Percentiles rank a stretch among this genome's conserved stretches.
phyloP scores from a whole-genome alignment of 768 basidiomycete genomes.

The Suillus variegatus region DNA sequence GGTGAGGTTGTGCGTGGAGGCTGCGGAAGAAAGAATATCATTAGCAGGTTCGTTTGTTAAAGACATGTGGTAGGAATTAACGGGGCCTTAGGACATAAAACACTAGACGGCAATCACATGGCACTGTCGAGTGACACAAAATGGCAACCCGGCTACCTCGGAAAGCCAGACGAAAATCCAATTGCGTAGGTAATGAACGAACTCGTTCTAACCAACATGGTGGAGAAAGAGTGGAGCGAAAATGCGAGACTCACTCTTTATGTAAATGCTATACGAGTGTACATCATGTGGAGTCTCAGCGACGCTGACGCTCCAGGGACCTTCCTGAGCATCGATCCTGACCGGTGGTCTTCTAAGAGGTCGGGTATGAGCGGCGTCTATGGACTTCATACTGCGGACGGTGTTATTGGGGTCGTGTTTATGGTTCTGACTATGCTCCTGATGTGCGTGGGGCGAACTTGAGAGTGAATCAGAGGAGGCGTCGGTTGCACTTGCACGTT shows the following conservation, averaged over 20 bases:
- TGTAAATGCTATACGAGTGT: conserved; percentile 74
- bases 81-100: conserved; percentile 17
- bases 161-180: conserved; percentile 23
- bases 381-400: conserved; percentile 42
- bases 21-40: conserved; percentile 42
- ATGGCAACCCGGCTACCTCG: conserved; percentile 27
- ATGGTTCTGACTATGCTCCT: conserved; percentile 14
- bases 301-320: conserved; percentile 86
- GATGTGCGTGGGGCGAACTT: conserved; percentile 31
- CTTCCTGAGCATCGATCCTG: conserved; percentile 74
- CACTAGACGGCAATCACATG: conserved; percentile 13
- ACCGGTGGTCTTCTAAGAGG: conserved; percentile 50
- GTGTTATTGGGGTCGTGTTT: conserved; percentile 20
- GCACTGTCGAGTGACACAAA: conserved; percentile 18
- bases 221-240: conserved; percentile 26
- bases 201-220: conserved; percentile 14
- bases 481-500: conserved; percentile 40
- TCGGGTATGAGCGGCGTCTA: conserved; percentile 45
- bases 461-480: conserved; percentile 34
- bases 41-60: conserved; percentile 25
- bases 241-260: conserved; percentile 70
- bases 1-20: conserved; percentile 88
- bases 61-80: conserved; percentile 17
- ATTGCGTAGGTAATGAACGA: conserved; percentile 20
- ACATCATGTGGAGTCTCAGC: conserved; percentile 81